Conservation (phyloP, 192 early-diverging fungal species). For the Backusella circina region DNA sequence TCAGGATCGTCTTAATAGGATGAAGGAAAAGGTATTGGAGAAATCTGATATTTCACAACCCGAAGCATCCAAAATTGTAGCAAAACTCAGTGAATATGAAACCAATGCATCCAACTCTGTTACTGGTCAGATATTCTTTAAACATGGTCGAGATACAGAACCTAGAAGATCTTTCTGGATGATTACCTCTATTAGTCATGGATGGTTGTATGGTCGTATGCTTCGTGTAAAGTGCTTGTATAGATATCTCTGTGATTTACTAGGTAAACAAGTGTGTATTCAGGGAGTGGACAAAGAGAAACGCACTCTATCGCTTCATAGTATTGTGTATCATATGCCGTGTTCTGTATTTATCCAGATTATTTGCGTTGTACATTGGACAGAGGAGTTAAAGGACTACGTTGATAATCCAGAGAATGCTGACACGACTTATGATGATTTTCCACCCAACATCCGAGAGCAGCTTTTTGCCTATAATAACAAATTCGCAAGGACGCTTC, state of each 20-base stretch:
- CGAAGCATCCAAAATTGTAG: background rate
- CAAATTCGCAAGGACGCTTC: background rate
- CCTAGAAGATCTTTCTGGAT: background rate
- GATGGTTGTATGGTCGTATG: slow-evolving; percentile 14
- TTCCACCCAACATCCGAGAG: background rate
- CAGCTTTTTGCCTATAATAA: background rate
- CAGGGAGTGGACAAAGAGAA: background rate
- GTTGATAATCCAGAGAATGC: background rate
- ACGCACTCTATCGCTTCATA: background rate
- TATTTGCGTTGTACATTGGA: background rate
- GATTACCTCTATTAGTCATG: slow-evolving; percentile 1
- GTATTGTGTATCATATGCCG: background rate
- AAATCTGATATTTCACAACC: background rate
- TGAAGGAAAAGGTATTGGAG: background rate
- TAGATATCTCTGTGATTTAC: slow-evolving; percentile 5
- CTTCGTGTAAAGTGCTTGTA: slow-evolving; percentile 20
- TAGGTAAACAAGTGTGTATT: background rate
- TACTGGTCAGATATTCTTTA: background rate
- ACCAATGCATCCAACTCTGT: background rate
- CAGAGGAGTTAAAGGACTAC: background rate
- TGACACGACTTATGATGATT: background rate
- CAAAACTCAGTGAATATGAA: background rate
- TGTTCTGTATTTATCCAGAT: background rate
- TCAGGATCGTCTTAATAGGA: background rate
- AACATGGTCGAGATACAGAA: background rate